phyloP scores from a whole-genome alignment of 2,329 filamentous ascomycete genomes.

The Colletotrichum abscissum region DNA sequence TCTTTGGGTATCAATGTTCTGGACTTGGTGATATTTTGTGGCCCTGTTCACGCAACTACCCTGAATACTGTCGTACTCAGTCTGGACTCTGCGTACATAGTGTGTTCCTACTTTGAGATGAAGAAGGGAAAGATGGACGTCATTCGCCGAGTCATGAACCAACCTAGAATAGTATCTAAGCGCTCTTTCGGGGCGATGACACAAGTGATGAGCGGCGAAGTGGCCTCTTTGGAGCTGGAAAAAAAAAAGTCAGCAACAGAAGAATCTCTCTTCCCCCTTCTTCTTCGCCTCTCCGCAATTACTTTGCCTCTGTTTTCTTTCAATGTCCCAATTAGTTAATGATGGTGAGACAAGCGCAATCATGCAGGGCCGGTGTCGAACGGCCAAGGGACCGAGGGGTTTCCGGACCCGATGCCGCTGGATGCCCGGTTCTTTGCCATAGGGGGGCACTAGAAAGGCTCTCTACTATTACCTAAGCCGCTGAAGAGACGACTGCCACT shows the following conservation, averaged over 20 bases:
- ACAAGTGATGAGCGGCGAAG: not conserved
- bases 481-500: not conserved
- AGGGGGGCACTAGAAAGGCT: not conserved
- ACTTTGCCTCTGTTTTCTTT: not conserved
- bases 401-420: slow-evolving; percentile 21
- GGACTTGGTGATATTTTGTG: not conserved
- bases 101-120: not conserved
- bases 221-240: not conserved
- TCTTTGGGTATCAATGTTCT: not conserved
- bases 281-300: not conserved
- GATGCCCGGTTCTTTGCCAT: slow-evolving; percentile 9
- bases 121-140: slow-evolving; percentile 9
- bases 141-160: slow-evolving; percentile 23
- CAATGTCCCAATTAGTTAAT: not conserved
- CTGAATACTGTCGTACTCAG: not conserved
- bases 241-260: not conserved
- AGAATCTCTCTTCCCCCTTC: not conserved
- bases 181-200: not conserved
- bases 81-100: too few relatives aligned
- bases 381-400: slow-evolving; percentile 13
- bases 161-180: not conserved
- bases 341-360: slow-evolving; percentile 18
- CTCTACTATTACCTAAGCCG: slow-evolving; percentile 1
- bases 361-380: slow-evolving; percentile 12
- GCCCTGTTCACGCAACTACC: not conserved